Base-by-base conservation (phyloP, 805 yeast species). In the Torulaspora franciscae region DNA sequence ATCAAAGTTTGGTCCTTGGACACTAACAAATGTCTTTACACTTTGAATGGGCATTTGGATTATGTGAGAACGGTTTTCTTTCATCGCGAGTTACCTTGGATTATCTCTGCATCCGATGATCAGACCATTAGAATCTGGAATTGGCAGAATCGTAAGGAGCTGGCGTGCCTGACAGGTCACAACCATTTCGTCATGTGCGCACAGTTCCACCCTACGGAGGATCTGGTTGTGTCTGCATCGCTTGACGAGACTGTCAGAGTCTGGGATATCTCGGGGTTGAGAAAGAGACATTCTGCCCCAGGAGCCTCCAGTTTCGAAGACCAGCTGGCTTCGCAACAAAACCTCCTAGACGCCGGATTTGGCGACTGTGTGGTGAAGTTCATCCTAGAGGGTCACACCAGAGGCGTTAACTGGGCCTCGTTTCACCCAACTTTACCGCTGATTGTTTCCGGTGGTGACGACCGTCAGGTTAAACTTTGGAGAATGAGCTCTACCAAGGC, bases 61-160 rank as follows among this genome's bases (percentile, higher is more conserved):
- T 93, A 90, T 66, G 85, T 93, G 47, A 80, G 99, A 65, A 85
- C 95, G 13, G 97, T 88, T 17, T 85, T 81, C 54, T 93, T 93
- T 79, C 99, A 93, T 71, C 84, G 81, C 58, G 96, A 89, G 65
- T 74, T 93, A 64, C 99, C 99, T 7, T 93, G 99, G 99, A 85
- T 93, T 62, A 80, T 93, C 48, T 84, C 96, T 22, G 82, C 93
- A 49, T 87, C 96, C 36, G 99, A 93, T 68, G 99, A 93, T 73
- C 99, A 93, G 70, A 93, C 99, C 26, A 89, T 95, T 54, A 79
- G 99, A 65, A 91, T 93, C 54, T 93, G 99, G 99, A 95, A 93
- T 71, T 93, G 99, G 99, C 99, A 95, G 73, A 90, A 90, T 66
- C 81, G 99, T 57, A 91, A 89, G 65, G 98, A 93, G 60, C 85